These are phyloP conservation scores for Tilletia horrida DNA, from an alignment of 1,284 basidiomycete genomes.

Conservation along the genomic window DNA sequence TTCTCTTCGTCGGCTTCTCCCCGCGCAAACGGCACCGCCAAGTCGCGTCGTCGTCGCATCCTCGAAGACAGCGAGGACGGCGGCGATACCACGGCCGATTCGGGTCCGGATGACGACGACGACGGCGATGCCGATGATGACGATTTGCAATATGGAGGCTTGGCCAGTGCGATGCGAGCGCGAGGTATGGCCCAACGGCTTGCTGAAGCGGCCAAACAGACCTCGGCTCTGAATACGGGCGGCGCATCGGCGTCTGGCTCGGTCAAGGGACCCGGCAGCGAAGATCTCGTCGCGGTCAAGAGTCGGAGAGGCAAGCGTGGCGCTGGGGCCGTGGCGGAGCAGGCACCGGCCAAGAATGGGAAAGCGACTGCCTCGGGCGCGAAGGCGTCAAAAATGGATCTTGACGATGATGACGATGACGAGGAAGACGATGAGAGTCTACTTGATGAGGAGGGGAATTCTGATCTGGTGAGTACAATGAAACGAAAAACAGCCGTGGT, in stretches of 20 bases:
- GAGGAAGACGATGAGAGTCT: conserved; percentile 11
- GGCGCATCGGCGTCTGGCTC: not conserved
- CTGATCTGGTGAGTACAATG: conserved; percentile 3
- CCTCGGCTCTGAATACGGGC: not conserved
- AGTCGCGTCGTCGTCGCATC: not conserved
- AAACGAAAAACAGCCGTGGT: too few species aligned
- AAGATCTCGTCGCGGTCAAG: not conserved
- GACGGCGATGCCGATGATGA: not conserved
- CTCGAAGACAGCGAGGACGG: conserved; percentile 2
- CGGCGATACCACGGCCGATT: conserved; percentile 14
- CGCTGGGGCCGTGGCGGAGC: not conserved
- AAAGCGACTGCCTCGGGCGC: not conserved
- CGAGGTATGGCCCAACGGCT: not conserved
- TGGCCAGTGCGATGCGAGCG: not conserved
- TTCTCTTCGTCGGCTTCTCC: not conserved
- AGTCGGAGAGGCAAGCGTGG: conserved; percentile 1
- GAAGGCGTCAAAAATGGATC: not conserved
- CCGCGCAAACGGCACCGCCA: not conserved
- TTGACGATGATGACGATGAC: conserved; percentile 5
- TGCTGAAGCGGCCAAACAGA: not conserved
- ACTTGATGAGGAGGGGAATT: conserved; percentile 5
- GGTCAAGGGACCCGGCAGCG: too few species aligned
- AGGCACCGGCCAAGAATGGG: not conserved
- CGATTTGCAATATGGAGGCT: too few species aligned
- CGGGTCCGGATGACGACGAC: not conserved